Evolutionary conservation across 208 protist genomes (phyloP).

Genomic region (Balamuthia mandrillaris): DNA sequence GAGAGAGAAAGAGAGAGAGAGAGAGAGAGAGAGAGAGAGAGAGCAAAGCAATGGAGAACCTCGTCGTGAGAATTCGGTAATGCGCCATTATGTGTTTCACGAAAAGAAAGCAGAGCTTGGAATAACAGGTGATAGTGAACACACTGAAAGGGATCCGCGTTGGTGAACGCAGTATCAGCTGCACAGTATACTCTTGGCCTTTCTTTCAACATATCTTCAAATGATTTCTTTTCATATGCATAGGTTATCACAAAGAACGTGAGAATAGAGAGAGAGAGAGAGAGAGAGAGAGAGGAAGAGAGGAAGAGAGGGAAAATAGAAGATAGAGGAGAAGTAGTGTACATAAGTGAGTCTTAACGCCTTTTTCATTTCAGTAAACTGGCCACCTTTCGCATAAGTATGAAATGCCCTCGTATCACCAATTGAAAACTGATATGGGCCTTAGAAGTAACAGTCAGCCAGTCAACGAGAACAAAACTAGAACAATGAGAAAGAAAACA

Average conservation of each 20-base stretch:
- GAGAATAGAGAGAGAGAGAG: neutral
- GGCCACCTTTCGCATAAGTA: slow-evolving; percentile 62
- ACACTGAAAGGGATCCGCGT: too few relatives aligned
- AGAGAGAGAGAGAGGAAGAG: neutral
- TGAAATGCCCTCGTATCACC: slow-evolving; percentile 44
- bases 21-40: too few relatives aligned
- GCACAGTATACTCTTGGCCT: too few relatives aligned
- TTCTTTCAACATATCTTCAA: too few relatives aligned
- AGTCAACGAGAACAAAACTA: neutral
- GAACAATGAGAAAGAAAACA: neutral
- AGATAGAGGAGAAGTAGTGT: neutral
- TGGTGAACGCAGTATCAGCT: too few relatives aligned
- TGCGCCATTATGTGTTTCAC: too few relatives aligned
- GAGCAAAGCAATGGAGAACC: too few relatives aligned
- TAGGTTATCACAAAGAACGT: neutral
- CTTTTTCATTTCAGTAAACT: slow-evolving; percentile 63
- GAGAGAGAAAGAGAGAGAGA: too few relatives aligned
- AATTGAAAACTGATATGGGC: slow-evolving; percentile 66
- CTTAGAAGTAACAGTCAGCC: neutral
- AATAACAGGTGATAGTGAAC: too few relatives aligned
- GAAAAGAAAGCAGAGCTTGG: too few relatives aligned
- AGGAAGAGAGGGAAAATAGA: neutral
- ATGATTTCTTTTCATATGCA: too few relatives aligned
- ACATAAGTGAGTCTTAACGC: slow-evolving; percentile 50
- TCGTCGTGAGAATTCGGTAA: too few relatives aligned